Base-by-base conservation (phyloP, 2,329 filamentous ascomycete species). In the Penicillium verrucosum region DNA sequence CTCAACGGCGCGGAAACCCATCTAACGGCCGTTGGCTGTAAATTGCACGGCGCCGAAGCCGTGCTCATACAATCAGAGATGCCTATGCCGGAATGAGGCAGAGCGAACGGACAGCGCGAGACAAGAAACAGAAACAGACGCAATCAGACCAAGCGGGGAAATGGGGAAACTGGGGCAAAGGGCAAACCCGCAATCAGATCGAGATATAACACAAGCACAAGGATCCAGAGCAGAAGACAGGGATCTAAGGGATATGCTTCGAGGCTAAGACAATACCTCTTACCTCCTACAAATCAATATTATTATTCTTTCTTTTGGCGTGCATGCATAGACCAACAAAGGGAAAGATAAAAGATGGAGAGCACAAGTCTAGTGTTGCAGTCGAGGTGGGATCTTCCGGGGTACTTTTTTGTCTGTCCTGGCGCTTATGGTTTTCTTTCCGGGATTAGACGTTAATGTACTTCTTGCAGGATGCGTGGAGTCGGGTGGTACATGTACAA, bases 71-170 rank as follows among this genome's bases (percentile, higher is more conserved):
- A 66, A 66, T 64, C 57, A 60, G 38, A 56, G 38, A 18, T 3
- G n/a, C 2, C 21, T 49, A 18, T 34, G 32, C 18, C 64, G 63
- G 64, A 56, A 61, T 36, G 54, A 48, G 41, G 55, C 63, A 66
- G 58, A 61, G 59, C 63, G 59, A 65, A 65, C 62, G 62, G 29
- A 34, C 47, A 30, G 42, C 53, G 47, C 44, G 49, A 51, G 37
- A 43, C 43, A 53, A 29, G 25, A 30, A 48, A 40, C 40, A 42
- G 49, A 50, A 53, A 46, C 60, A 58, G 50, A 36, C 41, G 54
- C 51, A 63, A 63, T 60, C 60, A 51, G 55, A 45, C 27, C 29
- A 47, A 51, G 59, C 56, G 59, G 57, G 48, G 54, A 60, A 45
- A 34, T 41, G 21, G 48, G 44, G 30, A 34, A 23, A 40, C 18